Percentiles rank a stretch among this genome's conserved stretches.
These are phyloP conservation scores for Solanum aculeatissimum DNA, from an alignment of 305 asterid genomes.

Conservation along the genomic window DNA sequence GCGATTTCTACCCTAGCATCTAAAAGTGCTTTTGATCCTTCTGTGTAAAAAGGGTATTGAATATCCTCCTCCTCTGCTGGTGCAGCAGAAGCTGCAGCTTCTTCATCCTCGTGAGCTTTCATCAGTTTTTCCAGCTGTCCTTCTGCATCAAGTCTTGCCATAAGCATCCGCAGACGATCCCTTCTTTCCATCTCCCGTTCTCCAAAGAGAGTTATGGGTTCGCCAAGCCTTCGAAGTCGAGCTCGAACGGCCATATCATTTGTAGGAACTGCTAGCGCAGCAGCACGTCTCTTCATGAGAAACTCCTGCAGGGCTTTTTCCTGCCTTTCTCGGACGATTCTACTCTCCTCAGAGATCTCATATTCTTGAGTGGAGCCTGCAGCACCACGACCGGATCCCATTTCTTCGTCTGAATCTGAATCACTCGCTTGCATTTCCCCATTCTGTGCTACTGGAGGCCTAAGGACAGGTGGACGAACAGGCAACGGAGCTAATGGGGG, in stretches of 20 bases:
- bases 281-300: constrained; percentile 78
- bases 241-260: constrained; percentile 80
- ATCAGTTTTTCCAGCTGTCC: constrained; percentile 82
- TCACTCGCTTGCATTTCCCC: constrained; percentile 40
- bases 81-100: constrained; percentile 39
- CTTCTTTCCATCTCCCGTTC: constrained; percentile 96
- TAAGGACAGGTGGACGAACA: constrained; percentile 34
- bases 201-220: constrained; percentile 85
- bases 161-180: constrained; percentile 60
- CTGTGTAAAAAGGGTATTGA: constrained; percentile 87
- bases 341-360: constrained; percentile 77
- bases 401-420: constrained; percentile 55
- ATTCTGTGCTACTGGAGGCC: constrained; percentile 37
- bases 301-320: constrained; percentile 85
- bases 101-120: constrained; percentile 96
- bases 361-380: constrained; percentile 30
- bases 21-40: constrained; percentile 57
- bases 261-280: constrained; percentile 89
- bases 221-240: constrained; percentile 77
- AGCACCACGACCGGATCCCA: constrained; percentile 12
- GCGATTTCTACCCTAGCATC: constrained; percentile 68
- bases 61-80: constrained; percentile 64
- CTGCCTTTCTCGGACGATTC: constrained; percentile 45
- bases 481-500: constrained; percentile 71
- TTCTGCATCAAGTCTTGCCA: constrained; percentile 76